These are phyloP conservation scores for Fragaria vesca DNA, from an alignment of 306 rosid species.

Conservation along the genomic window DNA sequence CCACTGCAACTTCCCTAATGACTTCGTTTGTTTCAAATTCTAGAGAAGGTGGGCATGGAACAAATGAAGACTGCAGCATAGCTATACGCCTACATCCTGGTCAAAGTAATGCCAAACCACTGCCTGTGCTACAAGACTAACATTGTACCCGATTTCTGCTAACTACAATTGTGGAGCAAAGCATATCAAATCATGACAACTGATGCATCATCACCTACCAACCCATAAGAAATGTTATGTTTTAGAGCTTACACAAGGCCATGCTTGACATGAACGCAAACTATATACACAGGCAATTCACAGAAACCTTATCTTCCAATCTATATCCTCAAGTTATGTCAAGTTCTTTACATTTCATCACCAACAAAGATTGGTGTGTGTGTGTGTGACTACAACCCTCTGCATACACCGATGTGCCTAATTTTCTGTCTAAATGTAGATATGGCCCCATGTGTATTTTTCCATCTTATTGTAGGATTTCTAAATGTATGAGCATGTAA, in stretches of 20 bases:
- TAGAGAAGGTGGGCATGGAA: background rate
- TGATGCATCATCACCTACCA: background rate
- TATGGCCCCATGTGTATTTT: background rate
- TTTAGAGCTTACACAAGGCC: background rate
- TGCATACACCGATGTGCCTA: background rate
- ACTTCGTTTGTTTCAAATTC: background rate
- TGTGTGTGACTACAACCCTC: background rate
- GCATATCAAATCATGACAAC: background rate
- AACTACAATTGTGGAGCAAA: background rate
- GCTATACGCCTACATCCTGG: background rate
- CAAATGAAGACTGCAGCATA: background rate
- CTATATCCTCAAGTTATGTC: background rate
- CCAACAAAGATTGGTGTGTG: background rate
- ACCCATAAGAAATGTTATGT: background rate
- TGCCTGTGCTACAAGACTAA: background rate
- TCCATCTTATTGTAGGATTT: background rate
- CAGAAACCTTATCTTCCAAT: background rate
- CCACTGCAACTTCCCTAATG: background rate
- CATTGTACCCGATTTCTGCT: background rate
- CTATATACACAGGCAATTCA: too few relatives aligned
- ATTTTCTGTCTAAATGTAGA: background rate
- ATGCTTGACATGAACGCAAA: background rate
- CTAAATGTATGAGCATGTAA: background rate
- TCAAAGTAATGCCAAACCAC: background rate
- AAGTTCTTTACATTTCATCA: background rate